These are phyloP conservation scores for Eutrema yunnanense DNA, from an alignment of 345 rosid genomes.

Conservation along the genomic window DNA sequence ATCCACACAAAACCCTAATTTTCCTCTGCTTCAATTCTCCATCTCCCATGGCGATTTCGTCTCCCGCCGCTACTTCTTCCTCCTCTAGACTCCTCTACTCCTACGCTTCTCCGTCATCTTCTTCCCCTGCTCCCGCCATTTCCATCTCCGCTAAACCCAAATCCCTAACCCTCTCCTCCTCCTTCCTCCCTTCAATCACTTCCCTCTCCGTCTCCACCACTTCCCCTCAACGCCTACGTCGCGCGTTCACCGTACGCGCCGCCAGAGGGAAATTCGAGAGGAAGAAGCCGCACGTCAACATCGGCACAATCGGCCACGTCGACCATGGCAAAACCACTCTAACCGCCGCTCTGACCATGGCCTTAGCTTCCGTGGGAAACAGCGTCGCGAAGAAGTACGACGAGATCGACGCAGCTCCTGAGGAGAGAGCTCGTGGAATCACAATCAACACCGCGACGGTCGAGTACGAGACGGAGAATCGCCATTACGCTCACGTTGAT, in stretches of 20 bases:
- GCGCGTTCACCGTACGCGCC: slow-evolving; percentile 44
- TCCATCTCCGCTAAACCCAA: slow-evolving; percentile 19
- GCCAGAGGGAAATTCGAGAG: slow-evolving; percentile 81
- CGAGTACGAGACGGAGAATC: slow-evolving; percentile 62
- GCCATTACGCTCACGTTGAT: slow-evolving; percentile 79
- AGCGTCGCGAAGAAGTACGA: slow-evolving; percentile 61
- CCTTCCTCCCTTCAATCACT: slow-evolving; percentile 41
- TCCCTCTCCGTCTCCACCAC: slow-evolving; percentile 21
- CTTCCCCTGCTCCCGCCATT: neutral
- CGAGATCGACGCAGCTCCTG: slow-evolving; percentile 78
- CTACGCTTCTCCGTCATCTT: slow-evolving; percentile 2
- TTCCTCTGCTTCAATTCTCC: neutral
- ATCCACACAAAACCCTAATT: neutral
- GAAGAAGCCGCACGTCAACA: slow-evolving; percentile 71
- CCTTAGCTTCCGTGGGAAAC: slow-evolving; percentile 49
- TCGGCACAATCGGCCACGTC: slow-evolving; percentile 60
- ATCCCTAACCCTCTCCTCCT: slow-evolving; percentile 47
- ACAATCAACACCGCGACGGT: slow-evolving; percentile 77
- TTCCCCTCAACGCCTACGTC: slow-evolving; percentile 15
- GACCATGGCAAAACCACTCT: slow-evolving; percentile 83
- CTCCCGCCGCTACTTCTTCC: slow-evolving; percentile 35
- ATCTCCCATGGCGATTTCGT: slow-evolving; percentile 49
- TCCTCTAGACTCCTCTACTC: slow-evolving; percentile 38
- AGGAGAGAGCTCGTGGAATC: slow-evolving; percentile 72
- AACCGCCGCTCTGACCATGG: slow-evolving; percentile 75